A percentile compares a stretch with the other conserved stretches of the same genome.
phyloP scores from a whole-genome alignment of 2,329 filamentous ascomycete species.

The Aspergillus viridinutans region DNA sequence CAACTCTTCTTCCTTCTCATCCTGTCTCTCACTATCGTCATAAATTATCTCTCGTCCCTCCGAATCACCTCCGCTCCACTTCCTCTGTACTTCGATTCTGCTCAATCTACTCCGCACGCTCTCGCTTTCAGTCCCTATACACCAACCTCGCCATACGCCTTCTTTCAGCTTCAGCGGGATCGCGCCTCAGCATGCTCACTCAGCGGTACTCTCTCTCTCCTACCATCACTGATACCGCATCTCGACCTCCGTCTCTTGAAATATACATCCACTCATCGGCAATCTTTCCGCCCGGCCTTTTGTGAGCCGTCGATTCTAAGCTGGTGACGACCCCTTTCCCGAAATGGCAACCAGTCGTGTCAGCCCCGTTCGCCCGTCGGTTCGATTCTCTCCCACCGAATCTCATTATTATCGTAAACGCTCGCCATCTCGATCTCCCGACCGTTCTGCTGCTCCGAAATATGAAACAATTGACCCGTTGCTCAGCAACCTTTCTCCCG shows the following conservation, averaged over 20 bases:
- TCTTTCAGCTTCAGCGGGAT: constrained; percentile 17
- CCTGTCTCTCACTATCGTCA: not conserved
- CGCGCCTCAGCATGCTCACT: constrained; percentile 35
- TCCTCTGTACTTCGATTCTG: constrained; percentile 1
- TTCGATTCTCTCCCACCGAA: constrained; percentile 24
- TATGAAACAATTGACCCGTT: constrained; percentile 44
- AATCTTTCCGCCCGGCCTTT: constrained; percentile 12
- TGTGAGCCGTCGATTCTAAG: constrained; percentile 11
- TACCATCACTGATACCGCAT: constrained; percentile 18
- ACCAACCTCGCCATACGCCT: not conserved
- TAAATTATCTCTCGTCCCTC: not conserved
- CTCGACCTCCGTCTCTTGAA: constrained; percentile 26
- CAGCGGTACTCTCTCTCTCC: constrained; percentile 24
- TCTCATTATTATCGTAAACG: constrained; percentile 26
- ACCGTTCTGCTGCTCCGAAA: constrained; percentile 32
- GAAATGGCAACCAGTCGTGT: constrained; percentile 30
- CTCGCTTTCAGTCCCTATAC: not conserved
- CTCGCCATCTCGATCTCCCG: constrained; percentile 37
- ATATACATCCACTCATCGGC: constrained; percentile 13
- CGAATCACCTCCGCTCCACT: constrained; percentile 1
- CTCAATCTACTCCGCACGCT: not conserved
- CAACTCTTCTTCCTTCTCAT: not conserved
- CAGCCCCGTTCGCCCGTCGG: constrained; percentile 25
- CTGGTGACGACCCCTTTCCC: constrained; percentile 16
- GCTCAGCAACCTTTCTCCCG: constrained; percentile 51